Evolutionary conservation across 2,329 filamentous ascomycete genomes (phyloP), one percentile per base, ranked within the genome.

Genomic region (Colletotrichum sp.): DNA sequence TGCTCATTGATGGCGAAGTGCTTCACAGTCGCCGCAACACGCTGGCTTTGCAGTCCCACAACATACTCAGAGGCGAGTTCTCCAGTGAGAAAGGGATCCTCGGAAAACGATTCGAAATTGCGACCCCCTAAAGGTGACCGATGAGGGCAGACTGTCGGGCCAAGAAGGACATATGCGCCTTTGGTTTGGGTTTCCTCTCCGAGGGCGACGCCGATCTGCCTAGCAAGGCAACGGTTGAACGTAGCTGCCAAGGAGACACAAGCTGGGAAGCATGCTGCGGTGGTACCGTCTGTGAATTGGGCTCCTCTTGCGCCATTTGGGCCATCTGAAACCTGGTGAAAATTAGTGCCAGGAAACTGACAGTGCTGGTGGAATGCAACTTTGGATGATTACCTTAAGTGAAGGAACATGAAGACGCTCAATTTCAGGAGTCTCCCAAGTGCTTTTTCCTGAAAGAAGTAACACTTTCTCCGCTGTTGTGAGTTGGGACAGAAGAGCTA

Each of bases 71-170:
- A 61, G 2, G 87, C 84, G 52, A 88, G 82, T n/a, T 85, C 83
- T 10, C 88, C 88, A 0, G 86, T 80, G 3, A 86, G 74, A 22
- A 84, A 78, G 25, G 84, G 84, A 64, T 86, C 84, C 79, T 93
- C 92, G 2, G 90, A 90, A 79, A 91, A 93, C 0, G 91, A 91
- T 80, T 94, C 92, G 76, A 93, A 93, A 64, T 91, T 91, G 69
- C 91, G 88, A 4, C 91, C 92, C 28, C 91, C 91, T 0, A 93
- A 86, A 3, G 91, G 92, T 4, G 88, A 90, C 32, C 92, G 87
- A 78, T 92, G 90, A 81, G 91, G 90, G 80, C 91, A 92, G 32
- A 93, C 88, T 0, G 91, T 93, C 2, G 91, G 91, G 1, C 89
- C 92, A 28, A 93, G 85, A 15, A 93, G 84, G 7, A 93, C 85